Conservation (phyloP, 1,139 yeast genomes). For the Saccharomyces hybrid region DNA sequence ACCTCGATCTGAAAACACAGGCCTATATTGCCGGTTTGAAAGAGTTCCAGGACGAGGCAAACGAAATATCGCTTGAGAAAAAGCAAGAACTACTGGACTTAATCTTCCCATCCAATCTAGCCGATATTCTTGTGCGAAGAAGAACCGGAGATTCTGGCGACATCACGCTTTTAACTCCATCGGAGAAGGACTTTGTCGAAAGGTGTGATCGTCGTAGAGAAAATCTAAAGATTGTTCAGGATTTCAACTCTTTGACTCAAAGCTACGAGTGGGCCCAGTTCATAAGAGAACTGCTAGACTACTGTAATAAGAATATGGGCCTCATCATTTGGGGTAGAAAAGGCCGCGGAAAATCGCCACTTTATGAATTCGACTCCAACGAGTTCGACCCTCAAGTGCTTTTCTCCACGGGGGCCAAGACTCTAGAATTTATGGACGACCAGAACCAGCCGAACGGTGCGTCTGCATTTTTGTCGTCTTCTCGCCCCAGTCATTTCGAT, state of each 20-base stretch:
- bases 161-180: constrained; percentile 19
- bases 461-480: neutral
- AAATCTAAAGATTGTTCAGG: constrained; percentile 44
- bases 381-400: constrained; percentile 22
- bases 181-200: constrained; percentile 29
- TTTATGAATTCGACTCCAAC: constrained; percentile 17
- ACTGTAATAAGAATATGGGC: constrained; percentile 68
- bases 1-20: constrained; percentile 84
- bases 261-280: constrained; percentile 71
- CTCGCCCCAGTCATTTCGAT: neutral
- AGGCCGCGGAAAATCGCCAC: constrained; percentile 34
- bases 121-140: constrained; percentile 43
- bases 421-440: neutral
- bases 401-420: constrained; percentile 18
- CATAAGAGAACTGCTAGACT: constrained; percentile 66
- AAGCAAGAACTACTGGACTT: constrained; percentile 65
- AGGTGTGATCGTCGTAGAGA: constrained; percentile 65
- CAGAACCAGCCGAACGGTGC: neutral
- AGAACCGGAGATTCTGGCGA: constrained; percentile 36
- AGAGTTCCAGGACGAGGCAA: constrained; percentile 48
- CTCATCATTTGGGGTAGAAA: constrained; percentile 63
- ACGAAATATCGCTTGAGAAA: constrained; percentile 29
- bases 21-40: constrained; percentile 86
- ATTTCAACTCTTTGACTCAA: constrained; percentile 45
- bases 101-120: constrained; percentile 64